These are phyloP conservation scores for Cordyceps militaris DNA, from an alignment of 2,329 filamentous ascomycete genomes.

Conservation along the genomic window DNA sequence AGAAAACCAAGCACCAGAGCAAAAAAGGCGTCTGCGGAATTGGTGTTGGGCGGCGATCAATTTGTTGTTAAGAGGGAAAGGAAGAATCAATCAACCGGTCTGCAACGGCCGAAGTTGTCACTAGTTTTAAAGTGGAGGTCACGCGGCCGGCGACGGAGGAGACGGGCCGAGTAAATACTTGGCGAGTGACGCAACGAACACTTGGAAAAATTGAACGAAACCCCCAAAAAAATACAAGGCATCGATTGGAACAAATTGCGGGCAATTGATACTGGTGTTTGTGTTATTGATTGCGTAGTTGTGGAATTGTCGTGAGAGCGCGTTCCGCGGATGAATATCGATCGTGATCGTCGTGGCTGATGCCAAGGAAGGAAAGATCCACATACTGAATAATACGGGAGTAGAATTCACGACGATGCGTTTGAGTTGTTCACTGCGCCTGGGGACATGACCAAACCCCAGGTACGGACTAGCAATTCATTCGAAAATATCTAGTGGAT, in stretches of 20 bases:
- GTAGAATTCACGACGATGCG: too few relatives aligned
- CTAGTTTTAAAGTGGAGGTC: constrained; percentile 1
- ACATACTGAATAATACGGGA: not conserved
- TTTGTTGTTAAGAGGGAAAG: too few relatives aligned
- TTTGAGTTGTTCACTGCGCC: too few relatives aligned
- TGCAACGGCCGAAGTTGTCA: not conserved
- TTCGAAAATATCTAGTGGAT: too few relatives aligned
- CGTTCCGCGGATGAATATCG: not conserved
- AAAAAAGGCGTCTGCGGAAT: not conserved
- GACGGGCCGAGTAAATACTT: constrained; percentile 7
- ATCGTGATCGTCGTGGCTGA: not conserved
- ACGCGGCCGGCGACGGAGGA: constrained; percentile 7
- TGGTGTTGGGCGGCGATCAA: not conserved
- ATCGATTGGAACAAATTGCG: too few relatives aligned
- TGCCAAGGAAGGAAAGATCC: not conserved
- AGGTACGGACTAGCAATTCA: too few relatives aligned
- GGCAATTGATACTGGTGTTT: not conserved
- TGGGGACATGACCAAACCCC: too few relatives aligned
- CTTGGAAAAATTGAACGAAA: too few relatives aligned
- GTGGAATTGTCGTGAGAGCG: not conserved
- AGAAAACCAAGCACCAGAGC: not conserved
- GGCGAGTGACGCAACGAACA: too few relatives aligned
- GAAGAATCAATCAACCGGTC: not conserved
- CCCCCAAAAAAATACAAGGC: too few relatives aligned
- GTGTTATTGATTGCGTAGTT: not conserved